These are phyloP conservation scores for Dendryphion nanum DNA, from an alignment of 2,329 filamentous ascomycete genomes.

Conservation along the genomic window DNA sequence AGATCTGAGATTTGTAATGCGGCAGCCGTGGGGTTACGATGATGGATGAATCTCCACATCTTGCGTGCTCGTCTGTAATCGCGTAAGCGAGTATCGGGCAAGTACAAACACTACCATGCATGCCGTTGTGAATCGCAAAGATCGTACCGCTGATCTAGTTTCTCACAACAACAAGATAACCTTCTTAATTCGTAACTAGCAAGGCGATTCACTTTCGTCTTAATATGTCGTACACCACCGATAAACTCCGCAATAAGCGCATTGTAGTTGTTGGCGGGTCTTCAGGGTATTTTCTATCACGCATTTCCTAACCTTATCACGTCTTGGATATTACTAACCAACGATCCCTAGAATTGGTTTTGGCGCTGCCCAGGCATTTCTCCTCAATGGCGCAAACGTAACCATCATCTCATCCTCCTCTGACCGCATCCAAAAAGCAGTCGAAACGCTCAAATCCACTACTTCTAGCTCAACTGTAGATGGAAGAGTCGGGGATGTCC, in stretches of 20 bases:
- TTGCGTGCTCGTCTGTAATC: too few relatives aligned
- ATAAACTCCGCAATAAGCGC: conserved; percentile 2
- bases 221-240: not conserved
- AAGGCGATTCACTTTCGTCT: too few relatives aligned
- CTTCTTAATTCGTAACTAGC: too few relatives aligned
- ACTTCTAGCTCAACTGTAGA: conserved; percentile 6
- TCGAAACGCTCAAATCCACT: conserved; percentile 21
- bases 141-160: too few relatives aligned
- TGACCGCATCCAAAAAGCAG: conserved; percentile 30
- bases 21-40: too few relatives aligned
- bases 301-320: not conserved
- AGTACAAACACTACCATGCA: too few relatives aligned
- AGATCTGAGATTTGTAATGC: too few relatives aligned
- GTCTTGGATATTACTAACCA: not conserved
- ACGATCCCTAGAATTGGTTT: conserved; percentile 36
- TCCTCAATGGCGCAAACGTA: conserved; percentile 37
- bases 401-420: conserved; percentile 38
- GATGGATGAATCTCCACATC: too few relatives aligned
- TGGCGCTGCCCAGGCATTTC: conserved; percentile 37
- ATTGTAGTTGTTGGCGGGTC: conserved; percentile 4
- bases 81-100: too few relatives aligned
- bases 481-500: conserved; percentile 36
- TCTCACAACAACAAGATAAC: too few relatives aligned
- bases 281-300: conserved; percentile 3
- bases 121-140: too few relatives aligned